phyloP scores from a whole-genome alignment of 495 filamentous ascomycete species.

The Daldinia loculata region DNA sequence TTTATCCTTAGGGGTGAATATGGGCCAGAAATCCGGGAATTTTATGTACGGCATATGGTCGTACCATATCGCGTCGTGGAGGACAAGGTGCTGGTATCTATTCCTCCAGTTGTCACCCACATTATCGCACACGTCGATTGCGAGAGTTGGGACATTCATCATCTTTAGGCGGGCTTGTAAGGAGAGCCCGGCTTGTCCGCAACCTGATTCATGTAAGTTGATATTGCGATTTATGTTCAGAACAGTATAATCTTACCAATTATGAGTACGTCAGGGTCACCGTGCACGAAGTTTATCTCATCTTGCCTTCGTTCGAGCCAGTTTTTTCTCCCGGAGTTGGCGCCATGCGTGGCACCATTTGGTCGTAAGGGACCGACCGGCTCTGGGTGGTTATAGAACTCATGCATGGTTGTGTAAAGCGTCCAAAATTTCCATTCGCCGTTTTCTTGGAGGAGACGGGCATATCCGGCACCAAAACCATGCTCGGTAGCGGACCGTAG shows the following conservation, averaged over 20 bases:
- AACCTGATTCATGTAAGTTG: constrained; percentile 49
- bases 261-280: constrained; percentile 71
- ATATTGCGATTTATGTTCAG: background rate
- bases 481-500: constrained; percentile 61
- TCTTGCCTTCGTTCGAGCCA: constrained; percentile 71
- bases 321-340: constrained; percentile 56
- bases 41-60: constrained; percentile 78
- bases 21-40: constrained; percentile 73
- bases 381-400: constrained; percentile 63
- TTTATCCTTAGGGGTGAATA: constrained; percentile 84
- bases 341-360: constrained; percentile 62
- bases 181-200: constrained; percentile 68
- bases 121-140: constrained; percentile 71
- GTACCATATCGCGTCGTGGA: constrained; percentile 81
- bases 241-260: constrained; percentile 60
- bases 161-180: constrained; percentile 76
- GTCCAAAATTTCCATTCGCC: constrained; percentile 72
- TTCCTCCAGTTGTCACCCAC: constrained; percentile 83
- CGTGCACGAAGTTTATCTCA: constrained; percentile 63
- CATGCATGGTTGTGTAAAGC: constrained; percentile 67
- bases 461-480: constrained; percentile 66
- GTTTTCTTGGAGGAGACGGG: constrained; percentile 60
- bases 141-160: constrained; percentile 68
- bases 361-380: constrained; percentile 56
- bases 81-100: constrained; percentile 69